Percentiles rank a stretch among this genome's conserved stretches.
phyloP scores from a whole-genome alignment of 2,329 filamentous ascomycete genomes.

The Fusarium decemcellulare region DNA sequence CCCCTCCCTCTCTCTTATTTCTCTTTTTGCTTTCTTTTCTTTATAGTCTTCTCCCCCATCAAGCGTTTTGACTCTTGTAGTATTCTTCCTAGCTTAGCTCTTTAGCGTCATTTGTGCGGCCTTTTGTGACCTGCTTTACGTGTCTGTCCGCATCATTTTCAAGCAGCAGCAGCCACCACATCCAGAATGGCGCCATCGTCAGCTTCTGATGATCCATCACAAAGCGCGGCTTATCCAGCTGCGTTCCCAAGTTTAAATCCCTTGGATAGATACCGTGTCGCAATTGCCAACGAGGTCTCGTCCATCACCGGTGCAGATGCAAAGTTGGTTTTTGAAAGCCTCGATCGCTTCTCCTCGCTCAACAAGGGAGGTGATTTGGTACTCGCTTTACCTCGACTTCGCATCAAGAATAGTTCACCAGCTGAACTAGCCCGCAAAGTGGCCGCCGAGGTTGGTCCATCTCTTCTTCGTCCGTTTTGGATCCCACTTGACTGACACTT shows the following conservation, averaged over 20 bases:
- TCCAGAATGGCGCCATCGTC: neutral
- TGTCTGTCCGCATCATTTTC: neutral
- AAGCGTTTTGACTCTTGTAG: no score
- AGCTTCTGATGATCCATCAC: neutral
- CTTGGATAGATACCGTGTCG: slow-evolving; percentile 10
- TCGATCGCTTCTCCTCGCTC: slow-evolving; percentile 5
- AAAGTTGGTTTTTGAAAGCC: slow-evolving; percentile 8
- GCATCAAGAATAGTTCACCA: neutral
- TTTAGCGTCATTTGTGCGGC: no score
- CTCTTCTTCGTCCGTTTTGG: no score
- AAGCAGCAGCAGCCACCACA: neutral
- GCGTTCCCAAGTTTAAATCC: slow-evolving; percentile 12
- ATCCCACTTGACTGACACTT: neutral
- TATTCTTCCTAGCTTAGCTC: no score
- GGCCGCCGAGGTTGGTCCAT: neutral
- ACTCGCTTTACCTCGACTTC: slow-evolving; percentile 9
- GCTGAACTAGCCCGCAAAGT: slow-evolving; percentile 6
- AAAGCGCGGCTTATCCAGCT: neutral
- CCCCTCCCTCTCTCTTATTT: no score
- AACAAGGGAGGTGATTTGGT: slow-evolving; percentile 6
- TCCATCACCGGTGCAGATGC: neutral
- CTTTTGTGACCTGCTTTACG: no score
- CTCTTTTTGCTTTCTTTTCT: no score
- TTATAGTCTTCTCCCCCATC: no score
- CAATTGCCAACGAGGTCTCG: slow-evolving; percentile 7